Base-by-base conservation (phyloP, 75 land plant genomes). In the Cryptomeria japonica region DNA sequence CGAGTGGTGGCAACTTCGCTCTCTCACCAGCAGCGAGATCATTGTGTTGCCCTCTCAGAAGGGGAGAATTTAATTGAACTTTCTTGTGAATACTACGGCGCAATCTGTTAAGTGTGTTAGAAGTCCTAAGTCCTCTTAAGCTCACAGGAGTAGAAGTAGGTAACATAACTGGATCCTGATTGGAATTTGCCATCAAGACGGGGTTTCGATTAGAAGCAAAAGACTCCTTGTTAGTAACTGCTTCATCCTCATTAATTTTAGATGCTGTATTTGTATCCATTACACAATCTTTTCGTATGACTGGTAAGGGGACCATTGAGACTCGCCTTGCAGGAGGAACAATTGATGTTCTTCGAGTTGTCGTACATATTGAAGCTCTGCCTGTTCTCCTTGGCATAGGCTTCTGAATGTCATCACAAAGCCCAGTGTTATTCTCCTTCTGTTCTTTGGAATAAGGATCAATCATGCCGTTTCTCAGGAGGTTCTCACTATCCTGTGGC, bases 61-160 rank as follows among this genome's bases (percentile, higher is more conserved):
- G 8, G 18, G 83, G 84, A 46, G 84, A 82, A 82, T 82, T 82
- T 13, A 82, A 82, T 32, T 92, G 85, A n/a, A 92, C 88, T 83
- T 93, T 95, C 92, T 85, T 94, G n/a, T 95, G 93, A 70, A 95
- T 84, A 90, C 96, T 95, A 83, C 92, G 89, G 76, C 96, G 87
- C 89, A 94, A 72, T 25, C 49, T 91, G 83, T 73, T 89, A 15
- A 89, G 19, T 79, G 87, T 91, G 86, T 93, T 90, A 41, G 70
- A 78, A 47, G 55, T 89, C 72, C 46, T 90, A 0, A 70, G 42
- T 18, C 41, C 90, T 41, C 88, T 91, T 13, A 91, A 88, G 85
- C 88, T 92, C 19, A 61, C 87, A 38, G 72, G 83, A 28, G 58
- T 61, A n/a, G 36, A 18, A 32, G 32, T 10, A 3, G 84, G 55